Evolutionary conservation across 208 protist species (phyloP).

Genomic region (Wallacemonas sp.): DNA sequence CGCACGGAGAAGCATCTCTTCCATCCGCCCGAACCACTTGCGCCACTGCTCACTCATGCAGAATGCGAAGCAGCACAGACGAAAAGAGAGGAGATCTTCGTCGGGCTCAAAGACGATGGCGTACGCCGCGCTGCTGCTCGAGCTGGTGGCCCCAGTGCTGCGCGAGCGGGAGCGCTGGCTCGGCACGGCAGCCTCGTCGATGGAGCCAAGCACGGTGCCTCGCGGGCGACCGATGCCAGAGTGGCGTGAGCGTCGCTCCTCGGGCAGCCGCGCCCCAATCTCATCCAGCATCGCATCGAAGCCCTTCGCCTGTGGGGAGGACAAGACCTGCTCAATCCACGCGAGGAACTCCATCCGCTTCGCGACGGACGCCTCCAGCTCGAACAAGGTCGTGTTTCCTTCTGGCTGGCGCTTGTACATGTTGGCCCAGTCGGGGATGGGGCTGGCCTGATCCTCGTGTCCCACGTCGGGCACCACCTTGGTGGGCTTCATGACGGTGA

Average conservation of each 20-base stretch:
- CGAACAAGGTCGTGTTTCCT: slow-evolving; percentile 76
- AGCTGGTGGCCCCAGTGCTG: slow-evolving; percentile 20
- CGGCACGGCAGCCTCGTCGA: slow-evolving; percentile 16
- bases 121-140: slow-evolving; percentile 4
- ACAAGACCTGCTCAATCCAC: slow-evolving; percentile 81
- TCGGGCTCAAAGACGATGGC: slow-evolving; percentile 71
- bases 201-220: slow-evolving; percentile 27
- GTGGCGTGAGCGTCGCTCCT: slow-evolving; percentile 48
- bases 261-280: slow-evolving; percentile 65
- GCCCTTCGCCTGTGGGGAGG: slow-evolving; percentile 58
- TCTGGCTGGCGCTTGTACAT: slow-evolving; percentile 73
- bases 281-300: slow-evolving; percentile 64
- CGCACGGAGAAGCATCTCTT: slow-evolving; percentile 84
- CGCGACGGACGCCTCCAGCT: slow-evolving; percentile 80
- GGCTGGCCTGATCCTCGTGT: slow-evolving; percentile 14
- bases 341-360: slow-evolving; percentile 89
- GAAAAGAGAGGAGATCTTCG: slow-evolving; percentile 83
- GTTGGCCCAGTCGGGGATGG: slow-evolving; percentile 53
- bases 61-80: slow-evolving; percentile 85
- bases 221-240: slow-evolving; percentile 14
- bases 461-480: slow-evolving; percentile 6
- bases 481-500: slow-evolving; percentile 20
- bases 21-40: slow-evolving; percentile 80
- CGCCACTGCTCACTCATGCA: slow-evolving; percentile 91
- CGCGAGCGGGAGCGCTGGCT: slow-evolving; percentile 40